Base-by-base conservation (phyloP, 139 green algal species). In the Ettlia oleoabundans region DNA sequence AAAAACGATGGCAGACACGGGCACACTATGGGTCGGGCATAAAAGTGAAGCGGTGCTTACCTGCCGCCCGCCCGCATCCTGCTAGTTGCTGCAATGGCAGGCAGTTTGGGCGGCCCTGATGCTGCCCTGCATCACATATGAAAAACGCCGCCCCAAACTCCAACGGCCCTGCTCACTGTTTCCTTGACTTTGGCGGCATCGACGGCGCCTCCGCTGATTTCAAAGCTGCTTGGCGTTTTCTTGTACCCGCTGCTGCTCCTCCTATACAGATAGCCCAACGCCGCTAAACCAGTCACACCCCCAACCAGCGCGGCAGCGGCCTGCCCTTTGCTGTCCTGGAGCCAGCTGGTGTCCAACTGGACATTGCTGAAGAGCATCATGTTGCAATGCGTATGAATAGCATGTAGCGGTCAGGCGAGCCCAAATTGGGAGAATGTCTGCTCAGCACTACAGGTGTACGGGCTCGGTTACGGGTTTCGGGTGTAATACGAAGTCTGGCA, bases 121-220 rank as follows among this genome's bases (percentile, higher is more conserved):
- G n/a, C n/a, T 58, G 13, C 15, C 47, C 47, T 58, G 47, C 47
- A 58, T n/a, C n/a, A n/a, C n/a, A n/a, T 58, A 24, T 58, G 47
- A 58, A 58, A 10, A 15, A 15, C 47, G 47, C 10, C 47, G 47
- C 47, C 10, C 47, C 13, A 15, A 58, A 10, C 47, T 24, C 15
- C 47, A n/a, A 15, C 47, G 47, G 30, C 32, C 24, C 15, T 15
- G 13, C 78, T 67, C 37, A 85, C 85, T 80, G 93, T 88, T 21
- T 85, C 69, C 68, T 93, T 86, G 6, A 96, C 92, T 58, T 95
- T 82, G 1, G 77, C 53, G 6, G 67, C 63, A 0, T 92, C 85
- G 28, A 97, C 92, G 30, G 86, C 88, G 33, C 94, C 94, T 40
- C 92, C 91, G 2, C 80, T 89, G 24, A 97, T 84, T 81, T 96